These are phyloP conservation scores for Nitzschia palea DNA, from an alignment of 108 stramenopile genomes.

Conservation along the genomic window DNA sequence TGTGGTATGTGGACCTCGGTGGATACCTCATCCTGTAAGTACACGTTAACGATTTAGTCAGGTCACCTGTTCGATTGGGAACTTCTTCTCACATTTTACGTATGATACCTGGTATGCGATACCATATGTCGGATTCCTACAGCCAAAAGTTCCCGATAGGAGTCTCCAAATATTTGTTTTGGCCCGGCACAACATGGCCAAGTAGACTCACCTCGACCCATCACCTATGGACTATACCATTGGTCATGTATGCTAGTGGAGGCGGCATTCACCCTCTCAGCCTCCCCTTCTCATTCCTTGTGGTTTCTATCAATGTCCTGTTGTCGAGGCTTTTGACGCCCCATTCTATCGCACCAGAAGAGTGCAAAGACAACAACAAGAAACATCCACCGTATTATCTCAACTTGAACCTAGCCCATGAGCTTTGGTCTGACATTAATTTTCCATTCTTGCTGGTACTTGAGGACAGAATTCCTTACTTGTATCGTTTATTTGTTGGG, in stretches of 20 bases:
- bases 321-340: conserved; percentile 70
- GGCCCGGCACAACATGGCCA: conserved; percentile 62
- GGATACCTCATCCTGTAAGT: background rate
- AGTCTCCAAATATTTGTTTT: conserved; percentile 75
- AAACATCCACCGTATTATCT: conserved; percentile 50
- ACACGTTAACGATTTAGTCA: background rate
- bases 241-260: conserved; percentile 52
- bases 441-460: conserved; percentile 52
- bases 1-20: conserved; percentile 63
- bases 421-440: conserved; percentile 70
- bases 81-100: too few relatives aligned
- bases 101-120: too few relatives aligned
- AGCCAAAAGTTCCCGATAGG: conserved; percentile 67
- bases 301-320: conserved; percentile 55
- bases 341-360: conserved; percentile 21
- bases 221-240: conserved; percentile 87
- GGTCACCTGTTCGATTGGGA: too few relatives aligned
- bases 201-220: conserved; percentile 70
- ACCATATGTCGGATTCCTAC: too few relatives aligned
- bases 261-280: conserved; percentile 31
- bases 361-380: conserved; percentile 1
- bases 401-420: conserved; percentile 73
- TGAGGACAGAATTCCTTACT: conserved; percentile 13
- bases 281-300: conserved; percentile 47
- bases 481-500: conserved; percentile 60